Evolutionary conservation across 108 stramenopile species (phyloP), one percentile per base, ranked within the genome.

Genomic region (Ochromonas danica): DNA sequence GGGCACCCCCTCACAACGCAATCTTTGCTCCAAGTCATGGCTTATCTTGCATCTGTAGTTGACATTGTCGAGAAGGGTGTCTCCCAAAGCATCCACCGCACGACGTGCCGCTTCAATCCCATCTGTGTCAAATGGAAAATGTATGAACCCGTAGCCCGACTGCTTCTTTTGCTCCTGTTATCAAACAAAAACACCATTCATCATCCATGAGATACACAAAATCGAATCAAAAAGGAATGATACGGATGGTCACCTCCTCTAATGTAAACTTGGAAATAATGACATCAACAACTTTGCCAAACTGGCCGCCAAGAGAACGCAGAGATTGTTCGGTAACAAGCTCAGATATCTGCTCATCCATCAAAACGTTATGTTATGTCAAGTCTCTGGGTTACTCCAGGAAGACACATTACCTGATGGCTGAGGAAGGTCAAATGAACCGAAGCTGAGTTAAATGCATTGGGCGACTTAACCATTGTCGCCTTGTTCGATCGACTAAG

Each of bases 31-130:
- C 31, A 67, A 67, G 31, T 67, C 31, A 67, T 33, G 63, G 31
- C 63, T 67, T 22, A 67, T 67, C 17, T 67, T 67, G 63, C 63
- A 67, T 67, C 31, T 67, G 31, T 31, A 67, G 63, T 33, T 31
- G 31, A 67, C 31, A 67, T 67, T 67, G 31, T 22, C 31, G 31
- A 67, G 30, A 33, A 67, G 30, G 31, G 31, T 6, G 31, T 67
- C 31, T 3, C 31, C 35, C 3, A 67, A 10, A 3, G 17, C 10
- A 14, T 22, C 33, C 3, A 36, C 63, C 30, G 31, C 31, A 14
- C 33, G 27, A 36, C 3, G 6, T 67, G 63, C 27, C 17, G 63
- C 31, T 36, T 67, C 31, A 25, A 67, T 36, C 10, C 63, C 63
- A 28, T 67, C 63, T 6, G 25, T 36, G 31, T 6, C 31, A 36